Percentiles rank a stretch among this genome's conserved stretches.
Conservation (phyloP, 2,329 filamentous ascomycete genomes). For the Clarireedia monteithiana region DNA sequence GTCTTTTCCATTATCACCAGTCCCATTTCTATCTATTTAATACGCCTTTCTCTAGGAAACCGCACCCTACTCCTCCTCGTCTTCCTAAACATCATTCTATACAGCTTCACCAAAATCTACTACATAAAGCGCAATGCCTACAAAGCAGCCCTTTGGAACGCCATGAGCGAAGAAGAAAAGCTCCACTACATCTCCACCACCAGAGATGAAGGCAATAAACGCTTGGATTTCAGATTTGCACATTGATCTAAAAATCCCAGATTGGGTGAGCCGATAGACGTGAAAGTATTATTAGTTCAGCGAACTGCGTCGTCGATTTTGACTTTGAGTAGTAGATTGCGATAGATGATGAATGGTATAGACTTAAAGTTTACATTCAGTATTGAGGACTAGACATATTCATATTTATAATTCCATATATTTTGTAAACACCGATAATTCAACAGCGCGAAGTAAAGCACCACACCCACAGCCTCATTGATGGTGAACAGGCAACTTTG, state of each 20-base stretch:
- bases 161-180: conserved; percentile 37
- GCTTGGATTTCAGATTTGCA: conserved; percentile 20
- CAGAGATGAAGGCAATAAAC: conserved; percentile 35
- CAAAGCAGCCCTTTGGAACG: conserved; percentile 35
- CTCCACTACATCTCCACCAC: conserved; percentile 38
- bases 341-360: no score
- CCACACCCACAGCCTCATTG: background rate
- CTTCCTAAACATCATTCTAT: conserved; percentile 38
- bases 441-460: no score
- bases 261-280: background rate
- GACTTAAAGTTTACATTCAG: no score
- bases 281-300: background rate
- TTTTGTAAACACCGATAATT: no score
- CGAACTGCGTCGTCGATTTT: no score
- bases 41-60: conserved; percentile 36
- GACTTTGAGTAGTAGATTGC: no score
- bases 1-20: no score
- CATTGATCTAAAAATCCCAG: background rate
- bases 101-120: conserved; percentile 38
- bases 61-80: conserved; percentile 44
- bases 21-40: background rate
- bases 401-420: no score
- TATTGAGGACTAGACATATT: no score
- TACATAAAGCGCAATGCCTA: conserved; percentile 38
- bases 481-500: background rate